Base-by-base conservation (phyloP, 2,329 filamentous ascomycete species). In the Pseudogymnoascus sp. region DNA sequence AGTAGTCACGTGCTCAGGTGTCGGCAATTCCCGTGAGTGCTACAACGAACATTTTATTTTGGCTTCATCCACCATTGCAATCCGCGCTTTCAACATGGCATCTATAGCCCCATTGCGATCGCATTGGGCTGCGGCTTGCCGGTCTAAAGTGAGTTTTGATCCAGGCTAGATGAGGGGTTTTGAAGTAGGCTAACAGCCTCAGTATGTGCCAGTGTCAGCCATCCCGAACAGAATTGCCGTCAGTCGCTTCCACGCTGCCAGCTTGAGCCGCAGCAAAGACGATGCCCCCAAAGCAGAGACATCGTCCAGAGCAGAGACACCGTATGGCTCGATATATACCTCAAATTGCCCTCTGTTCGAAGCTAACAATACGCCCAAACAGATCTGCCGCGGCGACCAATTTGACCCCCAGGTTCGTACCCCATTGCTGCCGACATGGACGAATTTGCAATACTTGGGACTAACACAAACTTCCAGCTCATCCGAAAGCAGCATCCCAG, bases 211-310 rank as follows among this genome's bases (percentile, higher is more conserved):
- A 59, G 27, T 21, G 29, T 40, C 58, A 40, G 37, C 58, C 29
- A 27, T 59, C 29, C 85, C 86, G 58, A 88, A 83, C 48, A 87
- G 75, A 69, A 89, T 86, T 1, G 86, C 84, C 5, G 87, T 74
- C 66, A 59, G 58, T 40, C 58, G 37, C 25, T 59, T 59, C 37
- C 58, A 59, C 37, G 33, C 35, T 39, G 6, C 29, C 29, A 55
- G 48, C 48, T 55, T 55, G 48, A 55, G 29, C 29, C 48, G 48
- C 48, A 21, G 29, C 48, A 33, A 55, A 13, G 48, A 33, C 15
- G 29, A 55, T 12, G 48, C n/a, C 15, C 48, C 48, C 15, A 33
- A 55, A 35, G 48, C 48, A 55, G 48, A 55, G 48, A 55, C 48
- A 55, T 15, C 48, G 48, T 55, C 48, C 9, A 21, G 35, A 35